Percentiles rank a stretch among this genome's conserved stretches.
Conservation (phyloP, 2,329 filamentous ascomycete species). For the Diplodia sapinea region DNA sequence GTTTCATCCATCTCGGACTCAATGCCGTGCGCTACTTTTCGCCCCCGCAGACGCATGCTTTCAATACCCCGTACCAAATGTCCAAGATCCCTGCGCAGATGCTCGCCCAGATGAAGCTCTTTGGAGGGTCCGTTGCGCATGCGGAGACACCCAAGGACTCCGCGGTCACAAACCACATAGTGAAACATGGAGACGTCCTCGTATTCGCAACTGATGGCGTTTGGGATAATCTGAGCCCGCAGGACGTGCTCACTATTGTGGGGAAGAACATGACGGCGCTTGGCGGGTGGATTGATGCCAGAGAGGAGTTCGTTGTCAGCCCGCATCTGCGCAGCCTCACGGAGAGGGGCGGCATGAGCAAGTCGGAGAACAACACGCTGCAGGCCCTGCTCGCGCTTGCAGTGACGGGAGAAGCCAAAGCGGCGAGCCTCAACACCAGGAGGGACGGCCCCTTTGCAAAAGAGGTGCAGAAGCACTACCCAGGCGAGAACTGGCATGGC, state of each 20-base stretch:
- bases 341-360: conserved; percentile 52
- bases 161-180: conserved; percentile 73
- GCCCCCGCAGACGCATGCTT: conserved; percentile 88
- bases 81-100: conserved; percentile 84
- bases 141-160: conserved; percentile 86
- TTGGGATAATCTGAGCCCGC: conserved; percentile 92
- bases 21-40: conserved; percentile 86
- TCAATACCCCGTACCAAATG: conserved; percentile 96
- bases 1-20: conserved; percentile 83
- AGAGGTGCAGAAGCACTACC: conserved; percentile 87
- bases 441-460: conserved; percentile 92
- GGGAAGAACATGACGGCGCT: conserved; percentile 74
- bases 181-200: conserved; percentile 92
- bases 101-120: conserved; percentile 78
- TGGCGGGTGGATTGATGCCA: conserved; percentile 74
- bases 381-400: conserved; percentile 80
- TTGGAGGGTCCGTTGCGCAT: conserved; percentile 72
- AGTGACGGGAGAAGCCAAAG: conserved; percentile 81
- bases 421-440: conserved; percentile 79
- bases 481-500: conserved; percentile 83
- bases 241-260: conserved; percentile 83
- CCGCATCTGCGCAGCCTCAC: conserved; percentile 64
- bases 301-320: conserved; percentile 60
- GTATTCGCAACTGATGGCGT: conserved; percentile 93
- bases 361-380: conserved; percentile 60